Percentiles rank a stretch among this genome's conserved stretches.
These are phyloP conservation scores for Scheffersomyces spartinae DNA, from an alignment of 805 yeast genomes.

Conservation along the genomic window DNA sequence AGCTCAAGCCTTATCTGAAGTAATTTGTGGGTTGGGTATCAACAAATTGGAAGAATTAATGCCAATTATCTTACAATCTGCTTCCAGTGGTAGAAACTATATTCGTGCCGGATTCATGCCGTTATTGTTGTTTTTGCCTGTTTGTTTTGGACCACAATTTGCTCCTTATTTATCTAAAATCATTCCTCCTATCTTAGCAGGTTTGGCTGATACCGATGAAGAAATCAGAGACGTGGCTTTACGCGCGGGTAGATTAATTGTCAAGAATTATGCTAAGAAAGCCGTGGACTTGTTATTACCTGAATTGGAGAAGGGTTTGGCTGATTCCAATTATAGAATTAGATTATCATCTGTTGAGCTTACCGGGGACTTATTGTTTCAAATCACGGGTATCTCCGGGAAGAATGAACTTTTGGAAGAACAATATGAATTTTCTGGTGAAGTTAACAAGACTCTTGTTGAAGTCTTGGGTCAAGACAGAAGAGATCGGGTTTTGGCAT, in stretches of 20 bases:
- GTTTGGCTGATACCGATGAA: slow-evolving; percentile 84
- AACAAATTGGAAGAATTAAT: slow-evolving; percentile 78
- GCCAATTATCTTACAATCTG: slow-evolving; percentile 66
- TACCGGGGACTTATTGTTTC: slow-evolving; percentile 89
- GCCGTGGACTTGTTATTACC: slow-evolving; percentile 92
- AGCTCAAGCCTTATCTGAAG: slow-evolving; percentile 94
- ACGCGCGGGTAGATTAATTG: slow-evolving; percentile 87
- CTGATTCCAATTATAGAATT: slow-evolving; percentile 74
- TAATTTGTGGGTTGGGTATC: slow-evolving; percentile 83
- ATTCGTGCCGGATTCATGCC: slow-evolving; percentile 93
- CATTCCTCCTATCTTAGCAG: slow-evolving; percentile 85
- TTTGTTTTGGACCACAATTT: slow-evolving; percentile 85
- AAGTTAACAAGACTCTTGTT: slow-evolving; percentile 51
- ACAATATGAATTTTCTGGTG: slow-evolving; percentile 32
- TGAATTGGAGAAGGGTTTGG: slow-evolving; percentile 82
- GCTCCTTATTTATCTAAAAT: slow-evolving; percentile 78
- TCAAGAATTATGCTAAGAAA: slow-evolving; percentile 79
- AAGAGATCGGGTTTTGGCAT: slow-evolving; percentile 74
- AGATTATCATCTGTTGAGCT: slow-evolving; percentile 90
- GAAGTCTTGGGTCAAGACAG: slow-evolving; percentile 80
- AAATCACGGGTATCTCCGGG: slow-evolving; percentile 82
- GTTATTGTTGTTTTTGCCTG: slow-evolving; percentile 77
- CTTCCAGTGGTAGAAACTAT: slow-evolving; percentile 53
- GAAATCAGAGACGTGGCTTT: slow-evolving; percentile 80
- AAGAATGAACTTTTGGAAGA: slow-evolving; percentile 58